Evolutionary conservation across 768 basidiomycete genomes (phyloP).

Genomic region (Termitomyces sp.): DNA sequence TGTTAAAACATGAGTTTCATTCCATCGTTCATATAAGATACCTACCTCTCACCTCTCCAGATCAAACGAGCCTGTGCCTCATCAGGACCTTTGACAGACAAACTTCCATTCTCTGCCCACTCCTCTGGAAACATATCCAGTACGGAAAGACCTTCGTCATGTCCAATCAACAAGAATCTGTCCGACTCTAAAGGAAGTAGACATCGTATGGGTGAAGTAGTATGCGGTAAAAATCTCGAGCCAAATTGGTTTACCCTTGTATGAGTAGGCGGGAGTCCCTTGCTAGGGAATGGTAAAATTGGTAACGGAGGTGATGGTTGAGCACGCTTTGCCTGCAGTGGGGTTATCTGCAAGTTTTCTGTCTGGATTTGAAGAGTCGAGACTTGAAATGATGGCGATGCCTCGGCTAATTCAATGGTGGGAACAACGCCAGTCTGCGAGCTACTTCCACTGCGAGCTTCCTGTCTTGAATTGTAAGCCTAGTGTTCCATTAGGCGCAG

Average conservation of each 20-base stretch:
- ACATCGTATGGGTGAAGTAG: slow-evolving; percentile 69
- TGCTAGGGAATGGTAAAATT: slow-evolving; percentile 40
- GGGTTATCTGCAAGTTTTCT: slow-evolving; percentile 27
- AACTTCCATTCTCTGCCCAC: slow-evolving; percentile 47
- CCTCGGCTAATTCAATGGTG: slow-evolving; percentile 1
- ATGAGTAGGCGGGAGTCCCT: slow-evolving; percentile 54
- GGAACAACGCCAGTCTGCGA: slow-evolving; percentile 4
- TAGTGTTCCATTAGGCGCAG: background rate
- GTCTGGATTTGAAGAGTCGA: slow-evolving; percentile 36
- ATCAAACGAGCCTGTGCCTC: slow-evolving; percentile 65
- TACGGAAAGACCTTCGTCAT: slow-evolving; percentile 76
- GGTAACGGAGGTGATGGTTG: slow-evolving; percentile 26
- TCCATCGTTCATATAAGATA: background rate
- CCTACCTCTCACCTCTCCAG: slow-evolving; percentile 77
- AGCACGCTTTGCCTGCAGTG: slow-evolving; percentile 15
- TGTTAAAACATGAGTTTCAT: background rate
- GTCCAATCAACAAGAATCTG: slow-evolving; percentile 68
- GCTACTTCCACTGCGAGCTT: background rate
- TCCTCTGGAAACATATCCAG: slow-evolving; percentile 79
- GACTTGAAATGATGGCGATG: slow-evolving; percentile 7
- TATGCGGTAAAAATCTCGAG: slow-evolving; percentile 80
- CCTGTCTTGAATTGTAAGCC: background rate
- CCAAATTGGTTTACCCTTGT: slow-evolving; percentile 74
- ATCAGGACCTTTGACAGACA: slow-evolving; percentile 54
- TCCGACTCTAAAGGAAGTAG: slow-evolving; percentile 65